Conservation (phyloP, 2,329 filamentous ascomycete genomes). For the Knoxdaviesia proteae region DNA sequence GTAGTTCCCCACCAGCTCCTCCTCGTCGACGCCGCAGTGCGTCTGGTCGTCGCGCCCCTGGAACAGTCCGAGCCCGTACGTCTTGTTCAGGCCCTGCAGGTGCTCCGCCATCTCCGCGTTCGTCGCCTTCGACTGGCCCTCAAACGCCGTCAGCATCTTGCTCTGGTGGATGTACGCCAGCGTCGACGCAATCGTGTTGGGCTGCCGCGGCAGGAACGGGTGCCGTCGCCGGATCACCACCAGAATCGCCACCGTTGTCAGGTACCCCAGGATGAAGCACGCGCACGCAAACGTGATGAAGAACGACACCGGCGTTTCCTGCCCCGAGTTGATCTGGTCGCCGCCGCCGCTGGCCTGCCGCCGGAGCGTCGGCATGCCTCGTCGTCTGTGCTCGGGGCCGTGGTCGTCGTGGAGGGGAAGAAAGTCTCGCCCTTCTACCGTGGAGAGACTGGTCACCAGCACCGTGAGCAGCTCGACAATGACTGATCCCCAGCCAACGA, state of each 20-base stretch:
- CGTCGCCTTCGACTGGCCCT: constrained; percentile 43
- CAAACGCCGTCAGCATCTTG: constrained; percentile 61
- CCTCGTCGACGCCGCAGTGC: constrained; percentile 61
- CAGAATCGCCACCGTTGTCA: constrained; percentile 34
- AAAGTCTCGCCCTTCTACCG: constrained; percentile 42
- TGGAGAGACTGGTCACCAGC: constrained; percentile 42
- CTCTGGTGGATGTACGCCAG: constrained; percentile 62
- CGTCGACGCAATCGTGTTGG: constrained; percentile 56
- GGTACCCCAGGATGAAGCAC: constrained; percentile 42
- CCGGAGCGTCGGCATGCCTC: background rate
- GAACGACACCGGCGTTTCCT: constrained; percentile 43
- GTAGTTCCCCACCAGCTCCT: constrained; percentile 45
- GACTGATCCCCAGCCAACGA: constrained; percentile 50
- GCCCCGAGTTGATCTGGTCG: constrained; percentile 24
- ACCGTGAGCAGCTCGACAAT: constrained; percentile 56
- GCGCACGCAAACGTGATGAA: constrained; percentile 42
- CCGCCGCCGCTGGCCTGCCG: background rate
- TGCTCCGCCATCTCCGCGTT: constrained; percentile 38
- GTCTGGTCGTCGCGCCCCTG: constrained; percentile 48
- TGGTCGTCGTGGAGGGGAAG: constrained; percentile 8
- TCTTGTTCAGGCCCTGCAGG: constrained; percentile 39
- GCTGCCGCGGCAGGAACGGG: constrained; percentile 57
- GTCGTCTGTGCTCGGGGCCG: background rate
- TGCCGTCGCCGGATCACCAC: constrained; percentile 43
- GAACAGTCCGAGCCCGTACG: constrained; percentile 63